These are phyloP conservation scores for Oryza glaberrima DNA, from an alignment of 176 grass and related monocot genomes.

Conservation along the genomic window DNA sequence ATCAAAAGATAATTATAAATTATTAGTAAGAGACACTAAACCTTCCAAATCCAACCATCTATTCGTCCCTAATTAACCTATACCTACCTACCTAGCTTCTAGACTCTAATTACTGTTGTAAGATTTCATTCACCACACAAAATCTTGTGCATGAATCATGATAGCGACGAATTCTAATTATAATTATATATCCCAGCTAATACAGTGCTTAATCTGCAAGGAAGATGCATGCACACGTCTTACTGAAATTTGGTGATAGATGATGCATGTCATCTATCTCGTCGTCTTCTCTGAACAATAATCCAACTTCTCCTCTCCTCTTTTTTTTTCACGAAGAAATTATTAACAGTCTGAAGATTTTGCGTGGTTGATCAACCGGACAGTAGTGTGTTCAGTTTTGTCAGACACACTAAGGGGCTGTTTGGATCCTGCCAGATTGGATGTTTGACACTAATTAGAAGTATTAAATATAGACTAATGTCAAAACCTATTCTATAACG, in stretches of 20 bases:
- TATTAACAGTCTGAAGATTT: too few relatives aligned
- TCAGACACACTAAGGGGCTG: neutral
- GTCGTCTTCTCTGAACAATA: neutral
- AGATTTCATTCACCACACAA: conserved; percentile 7
- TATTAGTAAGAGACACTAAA: conserved; percentile 7
- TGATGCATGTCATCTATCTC: neutral
- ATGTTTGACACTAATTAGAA: too few relatives aligned
- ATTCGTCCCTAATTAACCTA: conserved; percentile 5
- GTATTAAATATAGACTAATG: too few relatives aligned
- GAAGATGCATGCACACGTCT: neutral
- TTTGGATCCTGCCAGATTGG: too few relatives aligned
- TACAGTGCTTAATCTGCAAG: neutral
- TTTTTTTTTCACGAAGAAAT: neutral
- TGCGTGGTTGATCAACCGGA: too few relatives aligned
- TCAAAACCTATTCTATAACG: too few relatives aligned
- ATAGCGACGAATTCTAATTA: conserved; percentile 3
- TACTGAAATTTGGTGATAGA: neutral
- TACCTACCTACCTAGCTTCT: neutral
- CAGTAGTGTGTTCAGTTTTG: neutral
- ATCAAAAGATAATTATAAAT: neutral
- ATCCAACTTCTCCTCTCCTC: too few relatives aligned
- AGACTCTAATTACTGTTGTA: conserved; percentile 22
- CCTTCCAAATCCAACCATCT: conserved; percentile 27
- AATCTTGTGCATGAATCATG: neutral
- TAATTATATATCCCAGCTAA: neutral